Evolutionary conservation across 208 protist species (phyloP).

Genomic region (Trypanosoma brucei): DNA sequence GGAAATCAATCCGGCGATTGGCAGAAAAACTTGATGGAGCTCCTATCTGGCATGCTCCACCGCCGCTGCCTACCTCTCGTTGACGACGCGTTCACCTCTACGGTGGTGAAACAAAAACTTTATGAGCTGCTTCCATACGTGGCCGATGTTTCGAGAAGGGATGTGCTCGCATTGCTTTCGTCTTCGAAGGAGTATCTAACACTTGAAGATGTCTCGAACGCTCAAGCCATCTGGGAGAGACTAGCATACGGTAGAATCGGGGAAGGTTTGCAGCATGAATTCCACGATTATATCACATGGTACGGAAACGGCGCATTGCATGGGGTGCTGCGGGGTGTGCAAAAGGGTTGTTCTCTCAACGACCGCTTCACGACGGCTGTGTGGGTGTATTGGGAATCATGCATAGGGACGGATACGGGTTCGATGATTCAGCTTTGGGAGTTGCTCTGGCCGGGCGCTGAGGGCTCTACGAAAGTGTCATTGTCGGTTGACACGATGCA

Average conservation of each 20-base stretch:
- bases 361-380: background rate
- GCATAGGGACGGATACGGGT: conserved; percentile 14
- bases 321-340: background rate
- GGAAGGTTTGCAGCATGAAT: background rate
- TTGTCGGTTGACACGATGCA: conserved; percentile 25
- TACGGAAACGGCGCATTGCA: background rate
- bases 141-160: background rate
- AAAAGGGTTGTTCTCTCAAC: background rate
- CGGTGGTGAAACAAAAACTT: background rate
- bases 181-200: background rate
- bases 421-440: conserved; percentile 35
- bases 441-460: conserved; percentile 23
- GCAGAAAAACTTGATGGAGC: background rate
- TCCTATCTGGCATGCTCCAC: background rate
- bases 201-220: background rate
- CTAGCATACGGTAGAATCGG: background rate
- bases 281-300: background rate
- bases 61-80: background rate
- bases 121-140: background rate
- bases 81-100: background rate
- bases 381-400: conserved; percentile 39
- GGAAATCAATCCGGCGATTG: background rate
- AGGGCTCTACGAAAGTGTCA: conserved; percentile 22
- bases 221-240: background rate
- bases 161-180: background rate